These are phyloP conservation scores for Aschersonia sp. DNA, from an alignment of 2,329 filamentous ascomycete genomes.

Conservation along the genomic window DNA sequence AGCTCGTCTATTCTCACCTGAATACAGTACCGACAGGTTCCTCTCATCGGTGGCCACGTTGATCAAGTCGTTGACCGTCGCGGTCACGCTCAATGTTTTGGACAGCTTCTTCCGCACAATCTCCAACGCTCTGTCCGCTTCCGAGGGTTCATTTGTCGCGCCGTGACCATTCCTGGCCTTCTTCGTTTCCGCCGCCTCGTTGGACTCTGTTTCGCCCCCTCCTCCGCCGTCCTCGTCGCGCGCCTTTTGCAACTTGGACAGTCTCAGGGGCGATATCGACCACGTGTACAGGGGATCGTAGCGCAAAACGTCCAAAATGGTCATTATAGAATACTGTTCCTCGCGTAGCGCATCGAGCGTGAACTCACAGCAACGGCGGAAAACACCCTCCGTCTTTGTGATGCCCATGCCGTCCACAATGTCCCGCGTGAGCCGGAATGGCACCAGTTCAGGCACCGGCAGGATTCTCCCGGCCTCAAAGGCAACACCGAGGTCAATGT, in stretches of 20 bases:
- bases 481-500: conserved; percentile 92
- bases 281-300: conserved; percentile 96
- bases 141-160: conserved; percentile 42
- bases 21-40: conserved; percentile 83
- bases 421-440: conserved; percentile 86
- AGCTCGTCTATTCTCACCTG: conserved; percentile 33
- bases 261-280: conserved; percentile 63
- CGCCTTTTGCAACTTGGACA: conserved; percentile 50
- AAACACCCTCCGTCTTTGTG: conserved; percentile 88
- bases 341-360: conserved; percentile 89
- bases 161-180: conserved; percentile 19
- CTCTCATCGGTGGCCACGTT: conserved; percentile 88
- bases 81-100: conserved; percentile 84
- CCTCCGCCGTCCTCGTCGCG: conserved; percentile 29
- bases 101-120: conserved; percentile 93
- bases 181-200: conserved; percentile 23
- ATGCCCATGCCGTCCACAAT: conserved; percentile 96
- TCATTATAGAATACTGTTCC: conserved; percentile 96
- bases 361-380: conserved; percentile 95
- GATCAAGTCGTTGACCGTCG: conserved; percentile 93
- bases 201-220: conserved; percentile 21
- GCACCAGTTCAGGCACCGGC: conserved; percentile 87
- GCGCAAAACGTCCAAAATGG: conserved; percentile 90
- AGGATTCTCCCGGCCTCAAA: conserved; percentile 96
- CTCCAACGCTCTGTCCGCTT: conserved; percentile 82